Conservation (phyloP, 1,139 yeast species). For the Blastobotrys apis region DNA sequence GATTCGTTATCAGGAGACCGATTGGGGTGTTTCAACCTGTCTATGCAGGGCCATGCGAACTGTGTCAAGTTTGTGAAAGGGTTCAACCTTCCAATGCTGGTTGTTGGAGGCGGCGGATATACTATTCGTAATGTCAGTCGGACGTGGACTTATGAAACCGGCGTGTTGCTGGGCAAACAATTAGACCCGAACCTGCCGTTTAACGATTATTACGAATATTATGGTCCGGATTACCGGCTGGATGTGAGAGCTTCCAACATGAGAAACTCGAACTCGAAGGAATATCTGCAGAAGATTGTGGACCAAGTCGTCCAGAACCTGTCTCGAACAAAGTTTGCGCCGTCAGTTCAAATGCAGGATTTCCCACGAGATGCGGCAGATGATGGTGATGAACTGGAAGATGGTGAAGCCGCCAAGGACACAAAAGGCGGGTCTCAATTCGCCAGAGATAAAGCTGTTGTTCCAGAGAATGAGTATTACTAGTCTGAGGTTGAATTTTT, state of each 20-base stretch:
- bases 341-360: constrained; percentile 87
- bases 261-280: constrained; percentile 95
- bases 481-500: constrained; percentile 37
- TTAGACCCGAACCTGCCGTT: constrained; percentile 88
- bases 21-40: constrained; percentile 87
- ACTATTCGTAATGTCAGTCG: constrained; percentile 96
- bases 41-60: constrained; percentile 92
- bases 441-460: constrained; percentile 68
- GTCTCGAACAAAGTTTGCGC: constrained; percentile 88
- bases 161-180: constrained; percentile 72
- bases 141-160: constrained; percentile 94
- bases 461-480: constrained; percentile 36
- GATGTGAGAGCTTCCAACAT: constrained; percentile 94
- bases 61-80: constrained; percentile 87
- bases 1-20: constrained; percentile 90
- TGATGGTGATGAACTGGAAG: too few relatives aligned
- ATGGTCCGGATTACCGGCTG: constrained; percentile 79
- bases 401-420: too few relatives aligned
- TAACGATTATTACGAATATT: constrained; percentile 94
- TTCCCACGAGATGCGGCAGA: constrained; percentile 93
- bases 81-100: constrained; percentile 83
- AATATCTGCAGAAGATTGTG: constrained; percentile 79
- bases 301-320: constrained; percentile 72
- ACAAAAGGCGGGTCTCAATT: constrained; percentile 89
- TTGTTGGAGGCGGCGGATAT: constrained; percentile 96